A percentile compares a stretch with the other conserved stretches of the same genome.
phyloP scores from a whole-genome alignment of 352 stramenopile species.

The Phytophthora litchii region DNA sequence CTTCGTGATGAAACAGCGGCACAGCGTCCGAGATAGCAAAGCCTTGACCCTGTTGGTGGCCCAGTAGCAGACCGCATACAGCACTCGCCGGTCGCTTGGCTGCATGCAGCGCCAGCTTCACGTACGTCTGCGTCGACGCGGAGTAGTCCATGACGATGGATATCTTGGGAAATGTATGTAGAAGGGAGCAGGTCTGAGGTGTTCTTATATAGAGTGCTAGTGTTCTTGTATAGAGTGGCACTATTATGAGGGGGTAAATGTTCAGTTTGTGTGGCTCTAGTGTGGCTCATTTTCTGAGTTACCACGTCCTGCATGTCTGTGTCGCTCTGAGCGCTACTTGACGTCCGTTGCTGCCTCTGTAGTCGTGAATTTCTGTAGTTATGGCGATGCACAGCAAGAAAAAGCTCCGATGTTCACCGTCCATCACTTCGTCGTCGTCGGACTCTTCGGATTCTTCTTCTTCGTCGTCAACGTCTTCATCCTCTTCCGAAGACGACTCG shows the following conservation, averaged over 20 bases:
- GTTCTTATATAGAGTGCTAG: constrained; percentile 29
- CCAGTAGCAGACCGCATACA: constrained; percentile 64
- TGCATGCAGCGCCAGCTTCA: constrained; percentile 80
- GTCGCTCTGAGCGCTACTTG: constrained; percentile 7
- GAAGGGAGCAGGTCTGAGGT: constrained; percentile 3
- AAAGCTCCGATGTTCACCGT: constrained; percentile 48
- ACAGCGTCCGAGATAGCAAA: constrained; percentile 65
- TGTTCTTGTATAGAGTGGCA: constrained; percentile 28
- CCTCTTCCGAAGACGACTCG: constrained; percentile 41
- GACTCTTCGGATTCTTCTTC: constrained; percentile 32
- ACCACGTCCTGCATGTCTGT: not conserved
- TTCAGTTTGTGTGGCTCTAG: constrained; percentile 32
- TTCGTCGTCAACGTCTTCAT: constrained; percentile 42
- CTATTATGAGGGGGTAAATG: not conserved
- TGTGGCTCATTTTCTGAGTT: constrained; percentile 28
- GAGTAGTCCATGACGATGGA: constrained; percentile 65
- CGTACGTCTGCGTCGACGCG: constrained; percentile 61
- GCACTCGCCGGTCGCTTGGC: constrained; percentile 58
- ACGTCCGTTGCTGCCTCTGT: not conserved
- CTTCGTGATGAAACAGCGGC: constrained; percentile 82
- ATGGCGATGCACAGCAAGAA: constrained; percentile 36
- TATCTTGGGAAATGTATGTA: constrained; percentile 24
- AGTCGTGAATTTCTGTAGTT: constrained; percentile 1
- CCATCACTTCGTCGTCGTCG: constrained; percentile 51
- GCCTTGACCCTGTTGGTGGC: constrained; percentile 48